Percentiles rank a stretch among this genome's conserved stretches.
phyloP scores from a whole-genome alignment of 129 eudicot species.

The Ambrosia artemisiifolia region DNA sequence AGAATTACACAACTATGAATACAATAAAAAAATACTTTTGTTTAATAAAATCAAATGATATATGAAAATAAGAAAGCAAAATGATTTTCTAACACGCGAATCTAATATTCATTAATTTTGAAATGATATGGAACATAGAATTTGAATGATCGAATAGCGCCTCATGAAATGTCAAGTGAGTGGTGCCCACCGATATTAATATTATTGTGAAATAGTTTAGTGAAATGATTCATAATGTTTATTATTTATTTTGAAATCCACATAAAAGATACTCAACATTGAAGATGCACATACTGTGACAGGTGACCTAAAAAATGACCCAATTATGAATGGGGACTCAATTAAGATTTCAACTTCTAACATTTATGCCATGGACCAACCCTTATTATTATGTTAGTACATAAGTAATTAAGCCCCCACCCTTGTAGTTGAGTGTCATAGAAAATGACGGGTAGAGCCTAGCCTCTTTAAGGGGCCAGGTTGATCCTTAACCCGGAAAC shows the following conservation, averaged over 20 bases:
- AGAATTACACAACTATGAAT: no score
- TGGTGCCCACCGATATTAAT: neutral
- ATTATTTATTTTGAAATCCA: neutral
- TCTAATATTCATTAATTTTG: no score
- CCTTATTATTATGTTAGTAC: no score
- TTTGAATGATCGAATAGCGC: neutral
- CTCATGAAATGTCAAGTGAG: neutral
- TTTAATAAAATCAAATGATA: no score
- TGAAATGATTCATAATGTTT: neutral
- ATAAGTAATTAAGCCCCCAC: no score
- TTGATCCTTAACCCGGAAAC: no score
- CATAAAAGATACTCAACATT: neutral
- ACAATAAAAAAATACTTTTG: no score
- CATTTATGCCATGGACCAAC: constrained; percentile 1
- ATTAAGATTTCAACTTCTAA: neutral
- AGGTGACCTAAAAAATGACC: neutral
- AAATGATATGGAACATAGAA: neutral
- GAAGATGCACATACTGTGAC: neutral
- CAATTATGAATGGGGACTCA: neutral
- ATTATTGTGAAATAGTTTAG: neutral
- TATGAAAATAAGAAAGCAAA: no score
- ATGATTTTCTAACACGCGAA: no score
- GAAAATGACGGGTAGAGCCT: no score
- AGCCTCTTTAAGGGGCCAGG: no score
- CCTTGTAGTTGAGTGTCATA: no score